Conservation (phyloP, 805 yeast genomes). For the Metschnikowia corniflorae region DNA sequence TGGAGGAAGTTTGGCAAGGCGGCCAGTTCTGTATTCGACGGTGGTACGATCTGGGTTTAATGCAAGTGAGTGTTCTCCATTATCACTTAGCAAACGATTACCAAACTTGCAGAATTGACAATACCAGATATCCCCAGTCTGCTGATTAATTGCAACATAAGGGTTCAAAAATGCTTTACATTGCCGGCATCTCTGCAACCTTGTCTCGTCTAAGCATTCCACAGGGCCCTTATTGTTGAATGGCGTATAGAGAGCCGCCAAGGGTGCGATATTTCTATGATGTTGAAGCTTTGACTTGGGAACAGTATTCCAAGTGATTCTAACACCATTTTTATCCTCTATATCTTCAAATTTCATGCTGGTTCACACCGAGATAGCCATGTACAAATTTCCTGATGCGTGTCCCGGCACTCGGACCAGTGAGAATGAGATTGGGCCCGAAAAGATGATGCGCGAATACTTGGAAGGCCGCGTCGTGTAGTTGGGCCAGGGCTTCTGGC, state of each 20-base stretch:
- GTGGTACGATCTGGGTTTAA: slow-evolving; percentile 30
- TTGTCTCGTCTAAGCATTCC: slow-evolving; percentile 35
- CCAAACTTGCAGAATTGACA: slow-evolving; percentile 55
- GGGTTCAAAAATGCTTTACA: slow-evolving; percentile 58
- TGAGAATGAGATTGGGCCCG: no score
- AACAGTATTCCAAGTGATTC: slow-evolving; percentile 68
- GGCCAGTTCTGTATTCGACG: slow-evolving; percentile 47
- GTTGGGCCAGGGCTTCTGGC: no score
- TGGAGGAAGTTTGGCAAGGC: slow-evolving; percentile 40
- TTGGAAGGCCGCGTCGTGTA: no score
- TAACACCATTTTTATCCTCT: slow-evolving; percentile 72
- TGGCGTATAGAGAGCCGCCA: slow-evolving; percentile 59
- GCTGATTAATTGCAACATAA: slow-evolving; percentile 35
- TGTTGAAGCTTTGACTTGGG: slow-evolving; percentile 55
- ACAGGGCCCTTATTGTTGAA: slow-evolving; percentile 43
- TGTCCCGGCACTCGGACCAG: no score
- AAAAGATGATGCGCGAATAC: no score
- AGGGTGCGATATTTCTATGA: slow-evolving; percentile 49
- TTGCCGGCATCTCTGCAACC: slow-evolving; percentile 46
- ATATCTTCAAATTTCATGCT: slow-evolving; percentile 47
- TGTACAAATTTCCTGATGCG: no score
- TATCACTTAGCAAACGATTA: slow-evolving; percentile 36
- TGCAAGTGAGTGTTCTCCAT: slow-evolving; percentile 36
- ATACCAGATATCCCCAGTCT: slow-evolving; percentile 39
- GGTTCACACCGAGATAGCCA: no score